These are phyloP conservation scores for Hyphopichia burtonii DNA, from an alignment of 1,139 yeast species.

Conservation along the genomic window DNA sequence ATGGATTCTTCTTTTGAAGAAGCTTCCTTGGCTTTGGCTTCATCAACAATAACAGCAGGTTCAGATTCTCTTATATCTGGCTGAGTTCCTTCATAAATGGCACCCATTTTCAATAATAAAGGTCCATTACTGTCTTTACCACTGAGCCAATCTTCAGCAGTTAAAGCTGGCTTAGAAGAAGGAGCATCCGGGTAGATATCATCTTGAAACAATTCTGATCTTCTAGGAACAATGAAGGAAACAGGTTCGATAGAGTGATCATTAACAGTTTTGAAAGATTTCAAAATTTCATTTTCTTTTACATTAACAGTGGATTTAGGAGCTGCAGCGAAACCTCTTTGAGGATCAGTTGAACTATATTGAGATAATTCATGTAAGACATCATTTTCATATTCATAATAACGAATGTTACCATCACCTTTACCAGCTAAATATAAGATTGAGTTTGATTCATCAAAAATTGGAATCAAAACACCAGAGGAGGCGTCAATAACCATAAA, in stretches of 20 bases:
- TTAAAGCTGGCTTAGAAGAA: conserved; percentile 71
- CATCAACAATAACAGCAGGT: conserved; percentile 28
- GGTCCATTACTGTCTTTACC: conserved; percentile 86
- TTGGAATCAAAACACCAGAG: conserved; percentile 91
- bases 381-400: conserved; percentile 83
- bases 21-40: conserved; percentile 21
- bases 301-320: conserved; percentile 82
- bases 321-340: conserved; percentile 89
- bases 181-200: conserved; percentile 94
- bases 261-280: conserved; percentile 78
- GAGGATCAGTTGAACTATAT: conserved; percentile 85
- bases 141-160: conserved; percentile 73
- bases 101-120: conserved; percentile 70
- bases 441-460: conserved; percentile 77
- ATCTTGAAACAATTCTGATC: conserved; percentile 86
- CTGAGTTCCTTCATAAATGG: conserved; percentile 73
- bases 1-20: conserved; percentile 15
- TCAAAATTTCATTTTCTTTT: conserved; percentile 79
- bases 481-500: conserved; percentile 83
- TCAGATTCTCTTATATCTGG: conserved; percentile 40
- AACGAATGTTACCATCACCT: conserved; percentile 97
- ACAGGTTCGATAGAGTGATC: conserved; percentile 85
- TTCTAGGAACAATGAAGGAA: conserved; percentile 89
- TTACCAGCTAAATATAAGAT: conserved; percentile 91
- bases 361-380: conserved; percentile 80